Base-by-base conservation (phyloP, 306 rosid species). In the Myrica gale region DNA sequence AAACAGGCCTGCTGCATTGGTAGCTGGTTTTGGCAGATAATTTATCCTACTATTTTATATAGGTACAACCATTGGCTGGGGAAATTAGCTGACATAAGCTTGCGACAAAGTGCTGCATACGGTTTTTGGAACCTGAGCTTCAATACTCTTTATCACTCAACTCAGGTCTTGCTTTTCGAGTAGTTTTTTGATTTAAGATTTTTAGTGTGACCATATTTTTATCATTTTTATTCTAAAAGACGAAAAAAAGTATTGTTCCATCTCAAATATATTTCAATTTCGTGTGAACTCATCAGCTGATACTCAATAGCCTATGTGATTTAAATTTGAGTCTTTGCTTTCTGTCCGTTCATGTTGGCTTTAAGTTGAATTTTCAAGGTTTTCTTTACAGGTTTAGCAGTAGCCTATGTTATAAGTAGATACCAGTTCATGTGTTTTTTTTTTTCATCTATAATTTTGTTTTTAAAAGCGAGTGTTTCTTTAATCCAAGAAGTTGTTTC, bases 101-200 rank as follows among this genome's bases (percentile, higher is more conserved):
- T 95, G 78, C 89, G 91, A 44, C 95, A 88, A 89, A 95, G 97
- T 78, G 98, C 88, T 82, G 97, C 96, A 5, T 89, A 85, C 83
- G 98, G 97, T 42, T 76, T 92, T 76, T 95, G 98, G 98, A 95
- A 89, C 79, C 76, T 88, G 72, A 85, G 87, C 81, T 95, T 89
- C 89, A 90, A 95, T 66, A 76, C 83, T 71, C 97, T 95, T 73
- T 95, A 92, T 80, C 98, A 95, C 85, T 89, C 97, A 67, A 90
- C 97, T 68, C 98, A 95, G 92, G 98, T 95, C 74, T 80, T 61
- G 76, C 77, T 54, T 21, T 67, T 76, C 32, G 17, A 32, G 10
- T 55, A 55, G 10, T 76, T 72, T 63, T 69, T 72, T 42, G 46
- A 68, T 55, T 21, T 17, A 39, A 32, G 47, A 67, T 56, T 47